A percentile compares a stretch with the other conserved stretches of the same genome.
Evolutionary conservation across 192 early-diverging fungal species (phyloP).

Genomic region (Funneliformis geosporum): DNA sequence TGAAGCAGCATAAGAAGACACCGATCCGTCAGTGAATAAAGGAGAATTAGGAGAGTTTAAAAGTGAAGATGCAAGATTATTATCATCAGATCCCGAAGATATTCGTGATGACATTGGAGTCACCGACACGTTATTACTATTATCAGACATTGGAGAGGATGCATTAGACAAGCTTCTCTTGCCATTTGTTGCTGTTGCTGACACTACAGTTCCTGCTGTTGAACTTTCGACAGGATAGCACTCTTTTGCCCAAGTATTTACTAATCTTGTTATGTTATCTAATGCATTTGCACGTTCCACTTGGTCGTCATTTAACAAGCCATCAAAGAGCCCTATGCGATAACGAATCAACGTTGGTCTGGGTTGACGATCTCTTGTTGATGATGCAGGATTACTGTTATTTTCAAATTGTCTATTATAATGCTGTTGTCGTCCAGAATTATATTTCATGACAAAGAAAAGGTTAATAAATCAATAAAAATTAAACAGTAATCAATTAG

Average conservation of each 20-base stretch:
- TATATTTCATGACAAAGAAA: background rate
- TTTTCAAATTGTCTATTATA: background rate
- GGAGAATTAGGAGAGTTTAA: background rate
- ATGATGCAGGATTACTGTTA: background rate
- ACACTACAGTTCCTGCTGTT: background rate
- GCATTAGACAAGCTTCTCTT: background rate
- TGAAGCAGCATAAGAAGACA: background rate
- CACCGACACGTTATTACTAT: background rate
- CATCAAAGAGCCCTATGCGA: background rate
- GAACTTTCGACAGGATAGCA: background rate
- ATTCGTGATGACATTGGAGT: background rate
- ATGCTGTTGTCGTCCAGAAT: background rate
- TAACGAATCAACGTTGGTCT: background rate
- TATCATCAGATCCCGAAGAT: too few species aligned
- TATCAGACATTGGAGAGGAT: background rate
- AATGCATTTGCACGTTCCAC: background rate
- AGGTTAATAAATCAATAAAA: background rate
- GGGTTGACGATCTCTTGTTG: background rate
- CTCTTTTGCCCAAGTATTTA: background rate
- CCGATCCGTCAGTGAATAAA: background rate
- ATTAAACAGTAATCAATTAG: background rate
- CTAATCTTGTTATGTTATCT: background rate
- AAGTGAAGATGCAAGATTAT: too few species aligned
- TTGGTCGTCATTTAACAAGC: background rate
- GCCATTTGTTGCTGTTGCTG: background rate